Evolutionary conservation across 495 filamentous ascomycete genomes (phyloP).

Genomic region (Penicillium desertorum): DNA sequence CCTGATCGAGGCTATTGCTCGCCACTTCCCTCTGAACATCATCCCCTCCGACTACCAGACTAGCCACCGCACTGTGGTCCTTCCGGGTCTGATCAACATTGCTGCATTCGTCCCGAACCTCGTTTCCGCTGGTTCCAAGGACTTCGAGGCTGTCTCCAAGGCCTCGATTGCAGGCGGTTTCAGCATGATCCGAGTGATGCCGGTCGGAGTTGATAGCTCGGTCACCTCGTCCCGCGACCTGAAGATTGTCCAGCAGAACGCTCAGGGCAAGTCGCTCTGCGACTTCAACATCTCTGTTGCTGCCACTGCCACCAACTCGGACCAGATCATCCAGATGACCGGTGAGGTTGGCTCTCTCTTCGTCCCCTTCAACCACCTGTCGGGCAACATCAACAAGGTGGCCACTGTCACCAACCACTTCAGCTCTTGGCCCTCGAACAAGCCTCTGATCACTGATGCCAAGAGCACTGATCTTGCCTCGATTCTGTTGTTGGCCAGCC

Average conservation of each 20-base stretch:
- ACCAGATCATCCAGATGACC: constrained; percentile 70
- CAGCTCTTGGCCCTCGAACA: constrained; percentile 74
- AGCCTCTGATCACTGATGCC: constrained; percentile 83
- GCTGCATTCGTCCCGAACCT: constrained; percentile 78
- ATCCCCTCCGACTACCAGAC: constrained; percentile 85
- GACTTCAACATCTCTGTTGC: constrained; percentile 87
- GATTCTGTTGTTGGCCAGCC: constrained; percentile 73
- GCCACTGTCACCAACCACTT: constrained; percentile 81
- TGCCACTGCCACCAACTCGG: constrained; percentile 73
- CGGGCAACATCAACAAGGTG: constrained; percentile 84
- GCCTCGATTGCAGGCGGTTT: constrained; percentile 77
- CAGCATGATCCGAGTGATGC: constrained; percentile 82
- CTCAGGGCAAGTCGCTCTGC: constrained; percentile 64
- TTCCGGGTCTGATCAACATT: constrained; percentile 77
- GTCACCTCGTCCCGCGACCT: constrained; percentile 71
- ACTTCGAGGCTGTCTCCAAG: constrained; percentile 69
- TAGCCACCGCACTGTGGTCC: constrained; percentile 71
- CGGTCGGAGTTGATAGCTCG: constrained; percentile 68
- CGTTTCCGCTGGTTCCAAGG: constrained; percentile 59
- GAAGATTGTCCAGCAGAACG: constrained; percentile 74
- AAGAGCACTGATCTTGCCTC: constrained; percentile 82
- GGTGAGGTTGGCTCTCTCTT: constrained; percentile 80
- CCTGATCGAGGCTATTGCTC: constrained; percentile 86
- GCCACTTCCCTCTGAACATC: constrained; percentile 81
- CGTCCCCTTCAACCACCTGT: constrained; percentile 84